These are phyloP conservation scores for Neurospora africana DNA, from an alignment of 495 filamentous ascomycete species.

Conservation along the genomic window DNA sequence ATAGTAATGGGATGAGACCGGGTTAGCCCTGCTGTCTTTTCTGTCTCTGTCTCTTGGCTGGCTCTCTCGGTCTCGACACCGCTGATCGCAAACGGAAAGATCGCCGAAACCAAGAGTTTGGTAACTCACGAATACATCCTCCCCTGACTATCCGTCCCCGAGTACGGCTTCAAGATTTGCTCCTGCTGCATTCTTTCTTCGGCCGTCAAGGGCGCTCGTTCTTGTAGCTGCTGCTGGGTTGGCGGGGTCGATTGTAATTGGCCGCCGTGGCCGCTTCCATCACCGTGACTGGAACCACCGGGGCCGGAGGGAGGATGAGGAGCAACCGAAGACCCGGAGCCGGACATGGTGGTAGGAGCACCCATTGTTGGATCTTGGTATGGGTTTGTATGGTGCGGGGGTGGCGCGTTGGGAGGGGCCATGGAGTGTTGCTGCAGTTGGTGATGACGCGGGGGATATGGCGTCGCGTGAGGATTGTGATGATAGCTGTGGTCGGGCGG, in stretches of 20 bases:
- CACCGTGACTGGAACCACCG: neutral
- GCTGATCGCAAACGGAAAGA: neutral
- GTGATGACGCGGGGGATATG: conserved; percentile 13
- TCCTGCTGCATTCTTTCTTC: conserved; percentile 20
- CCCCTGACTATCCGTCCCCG: conserved; percentile 16
- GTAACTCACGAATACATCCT: conserved; percentile 21
- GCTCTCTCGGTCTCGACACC: neutral
- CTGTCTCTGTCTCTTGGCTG: neutral
- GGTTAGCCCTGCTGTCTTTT: conserved; percentile 1
- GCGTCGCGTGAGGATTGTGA: conserved; percentile 12
- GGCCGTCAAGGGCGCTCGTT: conserved; percentile 15
- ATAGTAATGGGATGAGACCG: conserved; percentile 8
- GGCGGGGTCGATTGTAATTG: conserved; percentile 3
- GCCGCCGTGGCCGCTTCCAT: neutral
- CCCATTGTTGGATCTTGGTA: conserved; percentile 12
- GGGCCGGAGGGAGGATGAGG: neutral
- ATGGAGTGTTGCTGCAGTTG: conserved; percentile 17
- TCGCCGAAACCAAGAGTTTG: neutral
- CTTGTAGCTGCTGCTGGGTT: conserved; percentile 9
- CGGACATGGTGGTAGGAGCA: neutral
- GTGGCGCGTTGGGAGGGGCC: conserved; percentile 13
- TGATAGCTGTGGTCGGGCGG: conserved; percentile 1
- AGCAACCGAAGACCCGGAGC: neutral
- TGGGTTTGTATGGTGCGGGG: neutral
- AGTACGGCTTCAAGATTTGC: conserved; percentile 20